Conservation (phyloP, 768 basidiomycete species). For the Omphalotus guepiniiformis region DNA sequence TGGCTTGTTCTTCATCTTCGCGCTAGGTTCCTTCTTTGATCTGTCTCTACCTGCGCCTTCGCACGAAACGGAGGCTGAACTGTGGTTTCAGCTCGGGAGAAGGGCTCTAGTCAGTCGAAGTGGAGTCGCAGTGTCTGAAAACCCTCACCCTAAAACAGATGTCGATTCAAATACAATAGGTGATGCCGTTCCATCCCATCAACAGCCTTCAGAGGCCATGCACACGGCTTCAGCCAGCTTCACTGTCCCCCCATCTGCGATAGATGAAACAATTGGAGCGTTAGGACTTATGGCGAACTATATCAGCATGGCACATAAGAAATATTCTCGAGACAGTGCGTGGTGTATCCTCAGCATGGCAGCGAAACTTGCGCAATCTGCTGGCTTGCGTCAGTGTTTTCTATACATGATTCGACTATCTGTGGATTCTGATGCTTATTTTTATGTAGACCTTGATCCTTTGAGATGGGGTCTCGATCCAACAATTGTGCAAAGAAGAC, state of each 20-base stretch:
- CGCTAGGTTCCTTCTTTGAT: slow-evolving; percentile 57
- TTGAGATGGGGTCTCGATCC: slow-evolving; percentile 3
- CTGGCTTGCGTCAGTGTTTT: slow-evolving; percentile 25
- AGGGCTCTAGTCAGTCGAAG: slow-evolving; percentile 46
- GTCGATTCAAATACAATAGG: too few relatives aligned
- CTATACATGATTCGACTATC: too few relatives aligned
- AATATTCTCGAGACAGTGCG: slow-evolving; percentile 39
- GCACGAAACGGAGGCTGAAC: slow-evolving; percentile 56
- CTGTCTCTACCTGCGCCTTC: too few relatives aligned
- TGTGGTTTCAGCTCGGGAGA: slow-evolving; percentile 53
- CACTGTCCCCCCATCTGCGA: neutral
- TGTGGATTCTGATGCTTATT: too few relatives aligned
- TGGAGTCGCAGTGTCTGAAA: slow-evolving; percentile 45
- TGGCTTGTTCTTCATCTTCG: slow-evolving; percentile 53
- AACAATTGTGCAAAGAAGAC: slow-evolving; percentile 5
- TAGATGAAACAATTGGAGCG: slow-evolving; percentile 47
- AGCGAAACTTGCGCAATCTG: slow-evolving; percentile 54
- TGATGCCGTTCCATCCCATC: too few relatives aligned
- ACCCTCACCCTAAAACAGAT: too few relatives aligned
- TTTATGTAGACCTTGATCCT: too few relatives aligned
- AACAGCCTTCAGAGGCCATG: too few relatives aligned
- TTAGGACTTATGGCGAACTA: slow-evolving; percentile 56
- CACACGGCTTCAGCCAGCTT: too few relatives aligned
- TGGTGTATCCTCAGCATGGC: slow-evolving; percentile 53
- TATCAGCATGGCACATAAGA: slow-evolving; percentile 44